Evolutionary conservation across 352 stramenopile genomes (phyloP), one percentile per base, ranked within the genome.

Genomic region (Globisporangium barbulae): DNA sequence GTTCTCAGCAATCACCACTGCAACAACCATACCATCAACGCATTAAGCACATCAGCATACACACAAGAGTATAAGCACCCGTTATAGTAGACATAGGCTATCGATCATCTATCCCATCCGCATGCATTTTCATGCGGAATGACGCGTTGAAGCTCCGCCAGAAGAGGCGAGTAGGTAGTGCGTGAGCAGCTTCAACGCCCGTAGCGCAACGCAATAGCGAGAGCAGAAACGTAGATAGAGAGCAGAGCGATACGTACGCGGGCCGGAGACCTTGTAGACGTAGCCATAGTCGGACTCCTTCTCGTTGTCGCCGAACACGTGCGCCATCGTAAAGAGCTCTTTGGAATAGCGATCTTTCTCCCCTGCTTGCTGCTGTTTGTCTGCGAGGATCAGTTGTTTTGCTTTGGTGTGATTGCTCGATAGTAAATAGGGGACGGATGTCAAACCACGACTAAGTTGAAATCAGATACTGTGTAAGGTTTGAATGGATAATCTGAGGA

Each of bases 221-320:
- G 44, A 21, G 12, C 12, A 3, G 15, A 44, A 6, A 6, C 8
- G n/a, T n/a, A 49, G 22, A 42, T 17, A 63, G 21, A 52, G 21
- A 13, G 48, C 5, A 22, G 45, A 9, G 22, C 12, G 9, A 25
- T 22, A 90, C 88, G 70, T 90, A 97, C 90, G 83, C 58, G 98
- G 98, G 61, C 98, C 98, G 56, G 97, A 99, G 61, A 99, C 98
- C 78, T 99, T 98, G 79, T 98, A 98, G 67, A 99, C 98, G 74
- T 98, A 99, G 68, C 98, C 98, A 88, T 99, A 99, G 85, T 99
- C 96, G 30, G 90, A 83, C 65, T 95, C 87, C 68, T 88, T 88
- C 69, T 95, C 87, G 53, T 85, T 88, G 72, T 95, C 87, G 47
- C 87, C 87, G 64, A 95, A 93, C 55, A 95, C 83, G 67, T 91